A percentile compares a stretch with the other conserved stretches of the same genome.
Conservation (phyloP, 495 filamentous ascomycete genomes). For the Sordaria brevicollis region DNA sequence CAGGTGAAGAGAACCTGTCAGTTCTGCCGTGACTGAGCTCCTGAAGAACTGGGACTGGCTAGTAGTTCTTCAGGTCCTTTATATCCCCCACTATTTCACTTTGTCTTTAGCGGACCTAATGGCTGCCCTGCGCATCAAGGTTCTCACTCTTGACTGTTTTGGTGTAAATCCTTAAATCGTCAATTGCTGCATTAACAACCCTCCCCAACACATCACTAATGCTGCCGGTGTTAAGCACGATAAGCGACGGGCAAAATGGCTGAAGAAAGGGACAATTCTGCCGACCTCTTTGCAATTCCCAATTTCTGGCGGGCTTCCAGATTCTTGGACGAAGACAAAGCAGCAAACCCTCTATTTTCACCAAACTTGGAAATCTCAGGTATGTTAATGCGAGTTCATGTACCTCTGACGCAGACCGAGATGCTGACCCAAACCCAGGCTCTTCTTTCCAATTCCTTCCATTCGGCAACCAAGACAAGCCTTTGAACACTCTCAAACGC, state of each 20-base stretch:
- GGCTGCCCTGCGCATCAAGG: background rate
- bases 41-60: background rate
- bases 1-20: background rate
- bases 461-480: background rate
- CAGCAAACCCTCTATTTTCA: conserved; percentile 19
- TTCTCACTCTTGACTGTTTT: background rate
- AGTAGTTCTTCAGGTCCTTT: background rate
- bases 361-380: conserved; percentile 8
- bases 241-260: conserved; percentile 25
- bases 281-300: conserved; percentile 62
- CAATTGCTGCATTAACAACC: background rate
- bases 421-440: background rate
- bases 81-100: background rate
- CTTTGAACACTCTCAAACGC: background rate
- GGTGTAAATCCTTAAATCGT: background rate
- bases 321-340: conserved; percentile 17
- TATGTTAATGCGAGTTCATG: background rate
- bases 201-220: background rate
- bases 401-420: background rate
- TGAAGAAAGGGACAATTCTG: conserved; percentile 29
- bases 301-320: conserved; percentile 48
- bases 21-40: background rate
- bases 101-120: background rate
- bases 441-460: background rate
- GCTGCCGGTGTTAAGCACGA: background rate